phyloP scores from a whole-genome alignment of 352 stramenopile species.

The Phytophthora aleatoria region DNA sequence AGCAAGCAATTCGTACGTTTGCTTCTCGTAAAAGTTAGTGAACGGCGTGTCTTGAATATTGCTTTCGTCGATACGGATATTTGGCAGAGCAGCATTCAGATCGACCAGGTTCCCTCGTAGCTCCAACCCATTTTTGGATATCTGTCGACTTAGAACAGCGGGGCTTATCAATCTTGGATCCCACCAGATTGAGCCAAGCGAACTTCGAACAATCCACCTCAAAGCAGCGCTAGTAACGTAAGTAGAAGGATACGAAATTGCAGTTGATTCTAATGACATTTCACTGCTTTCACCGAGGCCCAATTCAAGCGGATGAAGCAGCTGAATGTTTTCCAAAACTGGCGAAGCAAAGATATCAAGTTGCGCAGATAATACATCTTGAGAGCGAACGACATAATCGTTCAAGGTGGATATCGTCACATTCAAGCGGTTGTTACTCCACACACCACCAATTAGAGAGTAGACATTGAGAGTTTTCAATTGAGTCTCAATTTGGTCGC shows the following conservation, averaged over 20 bases:
- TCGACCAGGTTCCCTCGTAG: slow-evolving; percentile 13
- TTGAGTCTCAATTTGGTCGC: slow-evolving; percentile 3
- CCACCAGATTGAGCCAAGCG: slow-evolving; percentile 16
- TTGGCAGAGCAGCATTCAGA: slow-evolving; percentile 21
- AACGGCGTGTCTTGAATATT: neutral
- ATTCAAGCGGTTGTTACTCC: slow-evolving; percentile 19
- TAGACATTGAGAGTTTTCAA: slow-evolving; percentile 18
- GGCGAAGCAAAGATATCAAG: slow-evolving; percentile 17
- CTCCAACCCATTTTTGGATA: slow-evolving; percentile 11
- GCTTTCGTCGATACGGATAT: slow-evolving; percentile 22
- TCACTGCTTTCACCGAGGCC: slow-evolving; percentile 4
- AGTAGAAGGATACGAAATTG: slow-evolving; percentile 15
- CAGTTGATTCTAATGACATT: slow-evolving; percentile 1
- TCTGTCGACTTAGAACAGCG: slow-evolving; percentile 18
- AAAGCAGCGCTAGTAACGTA: slow-evolving; percentile 14
- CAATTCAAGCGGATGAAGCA: slow-evolving; percentile 12
- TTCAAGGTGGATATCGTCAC: slow-evolving; percentile 4
- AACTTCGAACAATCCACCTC: slow-evolving; percentile 22
- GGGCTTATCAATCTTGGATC: slow-evolving; percentile 10
- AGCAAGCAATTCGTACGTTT: slow-evolving; percentile 2
- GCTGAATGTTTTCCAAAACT: slow-evolving; percentile 16
- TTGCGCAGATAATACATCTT: slow-evolving; percentile 9
- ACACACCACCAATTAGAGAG: slow-evolving; percentile 16
- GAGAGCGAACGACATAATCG: neutral
- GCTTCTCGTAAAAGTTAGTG: neutral